phyloP scores from a whole-genome alignment of 2,329 filamentous ascomycete species.

The Paracoccidioides lutzii region DNA sequence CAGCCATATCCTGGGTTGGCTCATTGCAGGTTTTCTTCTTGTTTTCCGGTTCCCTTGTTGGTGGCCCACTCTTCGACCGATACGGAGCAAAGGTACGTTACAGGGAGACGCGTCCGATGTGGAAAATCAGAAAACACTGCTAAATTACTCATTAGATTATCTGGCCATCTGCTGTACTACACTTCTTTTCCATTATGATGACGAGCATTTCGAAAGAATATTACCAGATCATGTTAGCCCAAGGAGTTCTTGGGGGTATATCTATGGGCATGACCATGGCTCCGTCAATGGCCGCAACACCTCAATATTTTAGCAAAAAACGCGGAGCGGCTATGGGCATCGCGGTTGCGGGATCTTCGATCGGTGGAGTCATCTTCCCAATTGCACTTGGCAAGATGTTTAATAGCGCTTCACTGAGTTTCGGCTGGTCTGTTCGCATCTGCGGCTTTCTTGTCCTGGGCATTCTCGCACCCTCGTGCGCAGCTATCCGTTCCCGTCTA shows the following conservation, averaged over 20 bases:
- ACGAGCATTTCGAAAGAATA: conserved; percentile 38
- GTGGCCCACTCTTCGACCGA: conserved; percentile 40
- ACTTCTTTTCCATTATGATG: conserved; percentile 42
- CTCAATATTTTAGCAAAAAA: conserved; percentile 50
- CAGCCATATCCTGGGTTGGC: conserved; percentile 42
- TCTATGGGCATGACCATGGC: conserved; percentile 52
- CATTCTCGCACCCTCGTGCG: conserved; percentile 39
- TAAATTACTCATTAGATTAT: neutral
- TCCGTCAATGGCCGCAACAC: conserved; percentile 49
- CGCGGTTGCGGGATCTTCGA: conserved; percentile 44
- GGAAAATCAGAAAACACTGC: too few species aligned
- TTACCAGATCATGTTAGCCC: conserved; percentile 42
- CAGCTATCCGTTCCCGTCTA: conserved; percentile 39
- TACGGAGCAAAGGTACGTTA: conserved; percentile 9
- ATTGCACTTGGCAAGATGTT: conserved; percentile 35
- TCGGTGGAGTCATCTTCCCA: conserved; percentile 44
- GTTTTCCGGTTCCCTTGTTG: conserved; percentile 39
- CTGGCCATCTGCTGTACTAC: conserved; percentile 22
- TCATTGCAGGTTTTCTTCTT: conserved; percentile 41
- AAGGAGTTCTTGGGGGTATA: conserved; percentile 39
- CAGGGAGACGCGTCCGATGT: neutral
- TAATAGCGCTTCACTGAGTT: conserved; percentile 32
- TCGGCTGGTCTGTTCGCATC: conserved; percentile 45
- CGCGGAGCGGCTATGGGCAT: conserved; percentile 47
- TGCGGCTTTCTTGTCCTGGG: conserved; percentile 49